Evolutionary conservation across 768 basidiomycete species (phyloP), one percentile per base, ranked within the genome.

Genomic region (Kwoniella sp.): DNA sequence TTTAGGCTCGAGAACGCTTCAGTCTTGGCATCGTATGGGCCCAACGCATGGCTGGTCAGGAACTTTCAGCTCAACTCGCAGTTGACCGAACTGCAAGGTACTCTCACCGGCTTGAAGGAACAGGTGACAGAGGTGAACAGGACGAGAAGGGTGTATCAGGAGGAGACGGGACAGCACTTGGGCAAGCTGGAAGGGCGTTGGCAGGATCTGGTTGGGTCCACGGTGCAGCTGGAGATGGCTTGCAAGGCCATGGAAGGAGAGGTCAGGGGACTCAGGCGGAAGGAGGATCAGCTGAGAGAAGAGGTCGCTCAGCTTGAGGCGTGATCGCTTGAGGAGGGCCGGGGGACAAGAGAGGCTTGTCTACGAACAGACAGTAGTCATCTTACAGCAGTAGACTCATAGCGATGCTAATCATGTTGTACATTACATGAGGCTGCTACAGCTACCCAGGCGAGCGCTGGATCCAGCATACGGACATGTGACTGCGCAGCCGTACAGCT

Each of bases 191-290:
- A 96, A 75, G 86, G 82, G 31, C 80, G 84, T 57, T 98, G 92
- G 92, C 92, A 89, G 19, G 88, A 91, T 75, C 78, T 96, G 40
- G 84, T 98, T 50, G 90, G 89, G 47, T 86, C 76, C 46, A 86
- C 92, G 38, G 76, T 96, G 53, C 92, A 96, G 75, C 86, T 95
- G 59, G 92, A 95, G 79, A 84, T 98, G 83, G 93, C 91, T 15
- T 92, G 90, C 70, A 80, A 84, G 34, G 89, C 89, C 23, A 73
- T 95, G 72, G 89, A 91, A 62, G 83, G 78, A 5, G 89, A 95
- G 66, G 79, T 95, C 10, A 59, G 69, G 49, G 67, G 64, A 32
- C 53, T 76, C 57, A 63, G 69, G 46, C 48, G 59, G 31, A 66
- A 62, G 38, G 72, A 75, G 53, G 64, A 67, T 26, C 57, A 47